A percentile compares a stretch with the other conserved stretches of the same genome.
phyloP scores from a whole-genome alignment of 1,139 yeast genomes.

The Groenewaldozyma auringiensis region DNA sequence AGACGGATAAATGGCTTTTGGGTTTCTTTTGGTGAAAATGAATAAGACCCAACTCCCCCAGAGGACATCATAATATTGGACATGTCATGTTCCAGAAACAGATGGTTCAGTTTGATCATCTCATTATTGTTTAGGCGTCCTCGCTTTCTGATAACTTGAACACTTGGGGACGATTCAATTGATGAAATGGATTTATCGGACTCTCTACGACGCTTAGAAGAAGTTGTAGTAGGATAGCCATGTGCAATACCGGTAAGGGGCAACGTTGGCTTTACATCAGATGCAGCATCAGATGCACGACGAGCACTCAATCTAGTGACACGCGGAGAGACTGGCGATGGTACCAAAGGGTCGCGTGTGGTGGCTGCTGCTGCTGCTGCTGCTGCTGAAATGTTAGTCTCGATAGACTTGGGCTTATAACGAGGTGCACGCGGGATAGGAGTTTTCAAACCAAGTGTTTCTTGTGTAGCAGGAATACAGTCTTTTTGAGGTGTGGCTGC shows the following conservation, averaged over 20 bases:
- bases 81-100: neutral
- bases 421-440: neutral
- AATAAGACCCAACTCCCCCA: neutral
- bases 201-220: neutral
- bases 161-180: too few species aligned
- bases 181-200: too few species aligned
- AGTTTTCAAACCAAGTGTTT: neutral
- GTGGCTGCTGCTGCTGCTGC: neutral
- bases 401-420: neutral
- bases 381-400: neutral
- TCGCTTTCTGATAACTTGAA: too few species aligned
- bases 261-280: too few species aligned
- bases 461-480: neutral
- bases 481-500: neutral
- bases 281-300: neutral
- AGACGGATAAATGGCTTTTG: neutral
- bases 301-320: neutral
- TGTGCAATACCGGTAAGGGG: too few species aligned
- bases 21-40: neutral
- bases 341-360: neutral
- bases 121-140: too few species aligned
- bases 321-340: neutral
- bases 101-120: neutral
- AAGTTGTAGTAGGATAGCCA: too few species aligned
- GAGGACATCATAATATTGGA: neutral